Percentiles rank a stretch among this genome's conserved stretches.
These are phyloP conservation scores for Cnidoscolus chayamansa DNA, from an alignment of 441 rosid genomes.

Conservation along the genomic window DNA sequence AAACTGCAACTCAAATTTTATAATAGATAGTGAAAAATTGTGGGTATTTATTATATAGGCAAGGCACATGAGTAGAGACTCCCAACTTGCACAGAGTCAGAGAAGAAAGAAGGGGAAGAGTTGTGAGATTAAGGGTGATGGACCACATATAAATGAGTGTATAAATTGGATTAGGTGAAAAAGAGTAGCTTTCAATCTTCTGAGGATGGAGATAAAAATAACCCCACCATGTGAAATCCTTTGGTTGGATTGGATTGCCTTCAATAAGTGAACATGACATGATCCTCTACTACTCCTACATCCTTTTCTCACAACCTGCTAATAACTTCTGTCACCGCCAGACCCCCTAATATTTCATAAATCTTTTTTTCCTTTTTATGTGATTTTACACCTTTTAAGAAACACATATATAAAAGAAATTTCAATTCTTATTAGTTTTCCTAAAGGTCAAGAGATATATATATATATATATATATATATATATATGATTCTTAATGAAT, in stretches of 20 bases:
- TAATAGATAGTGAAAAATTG: too few relatives aligned
- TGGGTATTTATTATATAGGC: neutral
- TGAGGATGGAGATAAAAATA: constrained; percentile 22
- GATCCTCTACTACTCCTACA: constrained; percentile 8
- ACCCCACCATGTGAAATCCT: constrained; percentile 44
- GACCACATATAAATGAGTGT: constrained; percentile 23
- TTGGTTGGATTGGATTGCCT: constrained; percentile 23
- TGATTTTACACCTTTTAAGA: too few relatives aligned
- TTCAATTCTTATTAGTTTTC: too few relatives aligned
- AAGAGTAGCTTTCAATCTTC: constrained; percentile 24
- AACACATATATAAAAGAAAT: too few relatives aligned
- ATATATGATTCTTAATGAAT: neutral
- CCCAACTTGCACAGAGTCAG: neutral
- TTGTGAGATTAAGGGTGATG: constrained; percentile 13
- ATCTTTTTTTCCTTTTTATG: too few relatives aligned
- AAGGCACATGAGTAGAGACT: too few relatives aligned
- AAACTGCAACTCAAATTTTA: too few relatives aligned
- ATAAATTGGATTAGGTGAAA: constrained; percentile 23
- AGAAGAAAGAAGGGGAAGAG: neutral
- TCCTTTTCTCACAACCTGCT: neutral
- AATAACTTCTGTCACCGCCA: neutral
- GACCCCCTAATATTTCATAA: too few relatives aligned
- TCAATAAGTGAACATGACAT: constrained; percentile 20
- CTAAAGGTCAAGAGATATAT: too few relatives aligned
- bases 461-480: too few relatives aligned